Base-by-base conservation (phyloP, 495 filamentous ascomycete genomes). In the Aspergillus olivimuriae region DNA sequence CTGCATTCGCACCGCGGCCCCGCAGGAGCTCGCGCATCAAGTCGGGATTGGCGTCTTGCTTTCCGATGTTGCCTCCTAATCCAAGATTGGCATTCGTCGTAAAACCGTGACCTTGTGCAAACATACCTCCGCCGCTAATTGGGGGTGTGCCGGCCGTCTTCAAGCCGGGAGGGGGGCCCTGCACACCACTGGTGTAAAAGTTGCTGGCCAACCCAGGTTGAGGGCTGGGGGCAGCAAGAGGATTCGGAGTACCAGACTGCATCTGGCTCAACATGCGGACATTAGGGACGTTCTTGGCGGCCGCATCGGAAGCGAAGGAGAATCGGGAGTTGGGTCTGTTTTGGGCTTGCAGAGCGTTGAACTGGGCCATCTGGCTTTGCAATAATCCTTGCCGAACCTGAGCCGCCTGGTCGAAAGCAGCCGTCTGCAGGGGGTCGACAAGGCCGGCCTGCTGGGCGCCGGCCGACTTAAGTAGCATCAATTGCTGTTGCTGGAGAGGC, bases 121-220 rank as follows among this genome's bases (percentile, higher is more conserved):
- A 88, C 75, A 86, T 86, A 42, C 82, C 81, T 34, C 81, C 82
- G 19, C 82, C 80, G 46, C 74, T 81, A 46, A 86, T 84, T 4
- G 92, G 92, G 37, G 92, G 91, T 9, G 89, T 95, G 22, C 89
- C 89, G 1, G 88, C 86, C 3, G 89, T 89, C 69, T 99, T 97
- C 41, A 99, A 75, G 2, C 94, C 94, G 2, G 94, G 94, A 37
- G 94, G 94, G 12, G 92, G 92, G 3, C 90, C 89, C 56, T 92
- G 87, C 41, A 95, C 86, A 12, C 72, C 72, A 44, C 73, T 76
- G 9, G 72, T 61, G 48, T 76, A 77, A 48, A 74, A 77, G 18
- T 61, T 66, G 34, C 63, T 58, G 16, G 61, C 47, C 23, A 69
- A 62, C 20, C 53, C 47, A 26, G 74, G 72, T 46, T 75, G 74